A percentile compares a stretch with the other conserved stretches of the same genome.
phyloP scores from a whole-genome alignment of 169 alveolate species.

The Plasmodium vivax region DNA sequence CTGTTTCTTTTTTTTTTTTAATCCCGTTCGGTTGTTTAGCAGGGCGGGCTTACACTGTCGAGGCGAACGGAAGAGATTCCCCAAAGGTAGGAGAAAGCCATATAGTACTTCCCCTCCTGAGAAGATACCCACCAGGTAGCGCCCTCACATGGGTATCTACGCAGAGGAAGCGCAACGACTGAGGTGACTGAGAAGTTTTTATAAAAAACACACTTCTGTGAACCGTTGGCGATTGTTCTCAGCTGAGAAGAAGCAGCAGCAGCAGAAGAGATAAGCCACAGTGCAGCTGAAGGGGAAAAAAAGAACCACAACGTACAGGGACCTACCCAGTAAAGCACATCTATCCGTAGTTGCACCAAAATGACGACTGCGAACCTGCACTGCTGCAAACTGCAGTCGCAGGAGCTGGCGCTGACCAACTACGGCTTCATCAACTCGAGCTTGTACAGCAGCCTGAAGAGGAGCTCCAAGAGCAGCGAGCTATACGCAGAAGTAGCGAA shows the following conservation, averaged over 20 bases:
- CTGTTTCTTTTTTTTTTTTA: not conserved
- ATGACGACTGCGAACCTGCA: slow-evolving; percentile 20
- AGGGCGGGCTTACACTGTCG: not conserved
- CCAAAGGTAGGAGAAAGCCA: not conserved
- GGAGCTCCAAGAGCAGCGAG: slow-evolving; percentile 19
- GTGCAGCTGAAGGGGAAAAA: not conserved
- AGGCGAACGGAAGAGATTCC: not conserved
- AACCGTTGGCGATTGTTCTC: not conserved
- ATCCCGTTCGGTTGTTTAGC: not conserved
- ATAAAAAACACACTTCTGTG: not conserved
- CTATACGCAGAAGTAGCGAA: slow-evolving; percentile 61
- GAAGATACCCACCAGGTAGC: not conserved
- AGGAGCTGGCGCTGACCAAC: slow-evolving; percentile 78
- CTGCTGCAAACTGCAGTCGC: slow-evolving; percentile 79
- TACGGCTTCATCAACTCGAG: slow-evolving; percentile 74
- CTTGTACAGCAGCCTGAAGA: slow-evolving; percentile 63
- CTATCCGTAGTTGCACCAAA: not conserved
- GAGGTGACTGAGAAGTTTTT: not conserved
- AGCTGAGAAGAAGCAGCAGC: not conserved
- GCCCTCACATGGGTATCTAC: not conserved
- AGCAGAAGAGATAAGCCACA: not conserved
- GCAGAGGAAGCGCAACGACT: not conserved
- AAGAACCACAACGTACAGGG: not conserved
- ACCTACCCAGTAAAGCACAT: not conserved
- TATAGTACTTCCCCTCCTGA: not conserved